Evolutionary conservation across 768 basidiomycete genomes (phyloP), one percentile per base, ranked within the genome.

Genomic region (Filobasidium wieringae): DNA sequence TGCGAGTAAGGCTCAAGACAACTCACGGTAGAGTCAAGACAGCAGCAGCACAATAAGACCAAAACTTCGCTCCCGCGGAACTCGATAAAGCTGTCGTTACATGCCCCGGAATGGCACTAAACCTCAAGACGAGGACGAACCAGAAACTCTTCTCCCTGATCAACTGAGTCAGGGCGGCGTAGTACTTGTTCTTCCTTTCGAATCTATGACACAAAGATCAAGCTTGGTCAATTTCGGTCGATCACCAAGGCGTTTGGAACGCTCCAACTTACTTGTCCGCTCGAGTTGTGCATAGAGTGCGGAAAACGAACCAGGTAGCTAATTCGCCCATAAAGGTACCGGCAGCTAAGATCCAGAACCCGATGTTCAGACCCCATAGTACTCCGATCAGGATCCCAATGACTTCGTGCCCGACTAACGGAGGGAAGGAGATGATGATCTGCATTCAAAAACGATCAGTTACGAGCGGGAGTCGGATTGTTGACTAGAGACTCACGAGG

Each of bases 141-240:
- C 66, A 64, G 61, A 72, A 72, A 27, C 66, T 69, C 66, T 72
- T 72, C 53, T 69, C 67, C 36, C 70, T 50, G 50, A 72, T 72
- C 30, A 67, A 41, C 53, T 68, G 66, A 5, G 70, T 70, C 49
- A 72, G 58, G n/a, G 59, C 55, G 14, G 66, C 61, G 47, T 72
- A 72, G 29, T 70, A 63, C 62, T 66, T 69, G 61, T 72, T 72
- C 62, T 68, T 65, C 62, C 64, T 66, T 43, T 72, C 66, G 43
- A 72, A 72, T 37, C 67, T 68, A 47, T 33, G 4, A 15, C 36
- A 24, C 9, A 6, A 32, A 30, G 9, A 22, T 24, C 32, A 11
- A 7, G 39, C 19, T 26, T 19, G 17, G 53, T 6, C 27, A 27
- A 29, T 2, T 8, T 11, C 39, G 15, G 15, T 22, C 2, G 36